Base-by-base conservation (phyloP, 2,329 filamentous ascomycete genomes). In the Penicillium sp. region DNA sequence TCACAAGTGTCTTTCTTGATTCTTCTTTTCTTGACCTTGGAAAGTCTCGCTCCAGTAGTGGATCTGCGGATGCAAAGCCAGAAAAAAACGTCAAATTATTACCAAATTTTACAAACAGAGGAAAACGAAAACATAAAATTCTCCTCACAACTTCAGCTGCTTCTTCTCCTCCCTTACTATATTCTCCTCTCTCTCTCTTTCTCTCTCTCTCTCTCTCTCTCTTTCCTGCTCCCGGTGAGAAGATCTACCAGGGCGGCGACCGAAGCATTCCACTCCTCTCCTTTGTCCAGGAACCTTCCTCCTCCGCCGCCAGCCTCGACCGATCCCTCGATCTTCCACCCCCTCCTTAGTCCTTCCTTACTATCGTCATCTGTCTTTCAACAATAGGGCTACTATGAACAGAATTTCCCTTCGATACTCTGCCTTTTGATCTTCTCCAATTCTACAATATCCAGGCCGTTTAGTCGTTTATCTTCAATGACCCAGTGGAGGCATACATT, bases 41-140 rank as follows among this genome's bases (percentile, higher is more conserved):
- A 61, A 64, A 54, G 53, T 51, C 58, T 53, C 51, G 61, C 48
- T 53, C 52, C 49, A 61, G 51, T 61, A 64, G 72, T 73, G 71
- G 72, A 74, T 73, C 70, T 68, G 70, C 70, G 71, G 71, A 71
- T 66, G 68, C 63, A 69, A 65, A 68, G 61, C 64, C 26, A 45
- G 21, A 57, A 64, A 68, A 67, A 66, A 64, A 60, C 56, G 59
- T 66, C 61, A 64, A 68, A 59, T 63, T 57, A 65, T 66, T 64
- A 70, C 63, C 64, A 67, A 69, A 70, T 66, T 55, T 60, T 70
- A 75, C 73, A 67, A 75, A 75, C 69, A 70, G 68, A 76, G 73
- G 61, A 76, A 75, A 75, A 75, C 66, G 66, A 75, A 76, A 75
- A 75, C 72, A 75, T 63, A 65, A 65, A 66, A 66, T 64, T 69